Evolutionary conservation across 164 flowering plant species (phyloP).

Genomic region (Taxillus chinensis): DNA sequence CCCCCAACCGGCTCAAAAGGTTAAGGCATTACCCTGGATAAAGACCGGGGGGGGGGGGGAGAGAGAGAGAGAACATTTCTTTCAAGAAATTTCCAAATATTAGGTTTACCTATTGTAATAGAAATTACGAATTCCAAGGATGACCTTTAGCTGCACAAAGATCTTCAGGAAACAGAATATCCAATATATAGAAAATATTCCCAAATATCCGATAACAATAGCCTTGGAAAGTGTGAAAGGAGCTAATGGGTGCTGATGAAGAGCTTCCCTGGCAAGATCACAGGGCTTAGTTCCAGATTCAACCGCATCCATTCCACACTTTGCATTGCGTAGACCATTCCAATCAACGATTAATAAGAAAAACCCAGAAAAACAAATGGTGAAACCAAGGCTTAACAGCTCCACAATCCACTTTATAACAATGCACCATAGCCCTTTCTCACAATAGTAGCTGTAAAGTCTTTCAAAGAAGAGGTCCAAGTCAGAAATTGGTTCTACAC

Average conservation of each 20-base stretch:
- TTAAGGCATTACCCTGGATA: slow-evolving; percentile 13
- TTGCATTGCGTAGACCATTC: slow-evolving; percentile 87
- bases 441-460: slow-evolving; percentile 85
- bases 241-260: slow-evolving; percentile 73
- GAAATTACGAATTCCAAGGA: slow-evolving; percentile 67
- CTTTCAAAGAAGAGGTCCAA: slow-evolving; percentile 93
- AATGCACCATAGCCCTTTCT: slow-evolving; percentile 96
- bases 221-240: slow-evolving; percentile 73
- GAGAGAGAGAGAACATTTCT: too few relatives aligned
- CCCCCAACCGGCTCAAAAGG: slow-evolving; percentile 22
- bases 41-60: not conserved
- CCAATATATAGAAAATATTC: slow-evolving; percentile 79
- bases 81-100: not conserved
- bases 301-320: slow-evolving; percentile 97
- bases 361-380: slow-evolving; percentile 86
- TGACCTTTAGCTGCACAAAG: slow-evolving; percentile 73
- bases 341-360: slow-evolving; percentile 85
- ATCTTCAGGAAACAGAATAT: slow-evolving; percentile 82
- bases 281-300: slow-evolving; percentile 93
- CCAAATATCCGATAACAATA: slow-evolving; percentile 79
- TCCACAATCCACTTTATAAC: slow-evolving; percentile 92
- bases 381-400: slow-evolving; percentile 74
- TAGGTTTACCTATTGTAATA: slow-evolving; percentile 58
- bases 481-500: slow-evolving; percentile 72
- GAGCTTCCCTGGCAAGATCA: slow-evolving; percentile 83